phyloP scores from a whole-genome alignment of 2,329 filamentous ascomycete species.

The Diplodia seriata region DNA sequence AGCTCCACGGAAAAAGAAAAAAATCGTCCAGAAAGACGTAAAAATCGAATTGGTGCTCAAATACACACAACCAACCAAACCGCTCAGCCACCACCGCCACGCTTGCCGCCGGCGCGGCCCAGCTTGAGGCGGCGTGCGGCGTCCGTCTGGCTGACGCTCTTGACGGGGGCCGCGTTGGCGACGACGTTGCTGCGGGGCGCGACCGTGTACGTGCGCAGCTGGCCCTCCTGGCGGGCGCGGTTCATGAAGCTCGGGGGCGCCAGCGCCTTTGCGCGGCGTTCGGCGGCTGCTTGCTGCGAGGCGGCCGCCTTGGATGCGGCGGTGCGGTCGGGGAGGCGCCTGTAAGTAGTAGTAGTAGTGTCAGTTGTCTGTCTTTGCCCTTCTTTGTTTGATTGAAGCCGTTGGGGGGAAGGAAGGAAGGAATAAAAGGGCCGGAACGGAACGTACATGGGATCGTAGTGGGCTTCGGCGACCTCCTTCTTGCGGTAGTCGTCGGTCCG shows the following conservation, averaged over 20 bases:
- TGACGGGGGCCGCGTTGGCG: constrained; percentile 12
- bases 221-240: constrained; percentile 65
- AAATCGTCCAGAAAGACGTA: background rate
- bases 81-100: background rate
- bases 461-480: constrained; percentile 69
- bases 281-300: constrained; percentile 40
- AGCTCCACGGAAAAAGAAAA: background rate
- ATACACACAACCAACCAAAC: background rate
- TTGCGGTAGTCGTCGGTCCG: constrained; percentile 95
- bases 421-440: background rate
- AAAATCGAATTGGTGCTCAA: background rate
- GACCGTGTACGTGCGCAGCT: constrained; percentile 67
- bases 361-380: constrained; percentile 36
- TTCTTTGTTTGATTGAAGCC: background rate
- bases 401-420: background rate
- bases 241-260: constrained; percentile 57
- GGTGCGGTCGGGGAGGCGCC: constrained; percentile 40
- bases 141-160: constrained; percentile 17
- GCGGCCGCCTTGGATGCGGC: constrained; percentile 40
- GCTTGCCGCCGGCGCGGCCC: constrained; percentile 25
- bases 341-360: constrained; percentile 32
- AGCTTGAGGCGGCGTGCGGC: constrained; percentile 26
- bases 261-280: constrained; percentile 36
- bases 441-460: constrained; percentile 64
- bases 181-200: constrained; percentile 63